Evolutionary conservation across 2,329 filamentous ascomycete species (phyloP).

Genomic region (Rhexocercosporidium sp.): DNA sequence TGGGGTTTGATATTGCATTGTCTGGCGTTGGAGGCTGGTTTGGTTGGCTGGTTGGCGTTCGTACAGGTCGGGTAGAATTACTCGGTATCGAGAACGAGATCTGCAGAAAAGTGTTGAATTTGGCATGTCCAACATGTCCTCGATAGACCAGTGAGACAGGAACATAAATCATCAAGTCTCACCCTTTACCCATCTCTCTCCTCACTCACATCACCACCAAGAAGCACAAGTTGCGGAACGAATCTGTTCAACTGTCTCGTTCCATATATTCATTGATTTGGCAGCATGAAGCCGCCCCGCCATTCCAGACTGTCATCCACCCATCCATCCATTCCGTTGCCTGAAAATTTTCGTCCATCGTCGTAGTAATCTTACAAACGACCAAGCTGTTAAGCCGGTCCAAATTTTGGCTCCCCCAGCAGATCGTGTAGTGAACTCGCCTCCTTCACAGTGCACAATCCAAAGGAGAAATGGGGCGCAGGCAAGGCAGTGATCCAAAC

Average conservation of each 20-base stretch:
- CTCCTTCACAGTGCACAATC: slow-evolving; percentile 5
- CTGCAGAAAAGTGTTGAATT: slow-evolving; percentile 1
- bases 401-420: not conserved
- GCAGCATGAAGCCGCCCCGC: not conserved
- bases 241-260: not conserved
- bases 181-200: not conserved
- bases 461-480: not conserved
- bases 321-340: not conserved
- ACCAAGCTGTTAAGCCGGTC: not conserved
- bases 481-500: slow-evolving; percentile 7
- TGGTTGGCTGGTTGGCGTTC: slow-evolving; percentile 14
- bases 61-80: not conserved
- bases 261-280: not conserved
- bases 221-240: not conserved
- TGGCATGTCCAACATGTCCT: not conserved
- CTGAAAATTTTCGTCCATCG: not conserved
- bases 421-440: not conserved
- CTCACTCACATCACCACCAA: not conserved
- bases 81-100: not conserved
- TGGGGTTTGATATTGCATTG: slow-evolving; percentile 1
- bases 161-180: not conserved
- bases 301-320: not conserved
- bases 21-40: not conserved
- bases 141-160: not conserved
- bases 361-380: slow-evolving; percentile 19